These are phyloP conservation scores for Abrus pulchellus DNA, from an alignment of 306 rosid genomes.

Conservation along the genomic window DNA sequence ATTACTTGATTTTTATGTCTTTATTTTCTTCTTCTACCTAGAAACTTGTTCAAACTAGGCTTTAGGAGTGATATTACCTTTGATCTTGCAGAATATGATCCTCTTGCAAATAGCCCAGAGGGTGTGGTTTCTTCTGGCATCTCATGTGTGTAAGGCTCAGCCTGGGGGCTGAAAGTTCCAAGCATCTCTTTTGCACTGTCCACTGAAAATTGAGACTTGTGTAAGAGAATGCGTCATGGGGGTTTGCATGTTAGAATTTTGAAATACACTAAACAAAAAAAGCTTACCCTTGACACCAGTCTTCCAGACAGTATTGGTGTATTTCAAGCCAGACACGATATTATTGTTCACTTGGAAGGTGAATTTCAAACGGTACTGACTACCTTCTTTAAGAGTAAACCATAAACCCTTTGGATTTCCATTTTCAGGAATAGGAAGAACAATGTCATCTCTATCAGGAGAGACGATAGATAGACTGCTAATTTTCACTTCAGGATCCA, in stretches of 20 bases:
- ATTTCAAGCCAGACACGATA: constrained; percentile 91
- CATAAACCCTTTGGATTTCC: constrained; percentile 91
- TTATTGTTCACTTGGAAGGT: constrained; percentile 79
- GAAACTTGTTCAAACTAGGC: too few relatives aligned
- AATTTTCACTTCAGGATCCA: constrained; percentile 89
- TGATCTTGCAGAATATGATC: constrained; percentile 83
- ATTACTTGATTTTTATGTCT: too few relatives aligned
- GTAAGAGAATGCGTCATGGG: constrained; percentile 13
- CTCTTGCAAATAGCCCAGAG: constrained; percentile 89
- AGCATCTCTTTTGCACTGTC: constrained; percentile 89
- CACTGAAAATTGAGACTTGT: constrained; percentile 60
- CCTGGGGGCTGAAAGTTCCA: constrained; percentile 93
- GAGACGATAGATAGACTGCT: constrained; percentile 75
- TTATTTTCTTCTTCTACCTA: too few relatives aligned
- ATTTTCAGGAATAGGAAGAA: constrained; percentile 75
- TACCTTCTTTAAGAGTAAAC: constrained; percentile 96
- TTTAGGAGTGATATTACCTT: constrained; percentile 55
- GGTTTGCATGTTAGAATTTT: neutral
- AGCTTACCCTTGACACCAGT: constrained; percentile 82
- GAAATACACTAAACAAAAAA: neutral
- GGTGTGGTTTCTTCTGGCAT: constrained; percentile 93
- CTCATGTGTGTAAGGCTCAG: constrained; percentile 81
- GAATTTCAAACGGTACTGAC: constrained; percentile 78
- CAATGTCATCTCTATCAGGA: constrained; percentile 72
- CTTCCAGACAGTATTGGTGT: constrained; percentile 92